Conservation (phyloP, 1,284 basidiomycete species). For the Xanthoconium separans region DNA sequence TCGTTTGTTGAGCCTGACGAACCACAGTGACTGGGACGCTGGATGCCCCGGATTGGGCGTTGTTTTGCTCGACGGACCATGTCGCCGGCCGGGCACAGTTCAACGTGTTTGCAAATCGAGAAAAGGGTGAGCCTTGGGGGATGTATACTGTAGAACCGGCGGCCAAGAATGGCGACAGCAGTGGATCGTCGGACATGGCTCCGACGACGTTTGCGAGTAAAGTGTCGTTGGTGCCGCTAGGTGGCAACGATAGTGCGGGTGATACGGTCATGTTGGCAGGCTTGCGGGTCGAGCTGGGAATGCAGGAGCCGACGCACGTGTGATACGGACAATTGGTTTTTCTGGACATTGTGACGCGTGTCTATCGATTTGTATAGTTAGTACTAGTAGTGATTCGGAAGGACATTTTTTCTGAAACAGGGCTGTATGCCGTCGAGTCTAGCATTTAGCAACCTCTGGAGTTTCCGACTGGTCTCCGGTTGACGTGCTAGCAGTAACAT, state of each 20-base stretch:
- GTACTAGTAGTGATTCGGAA: too few species aligned
- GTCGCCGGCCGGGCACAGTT: slow-evolving; percentile 64
- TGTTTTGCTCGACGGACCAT: slow-evolving; percentile 70
- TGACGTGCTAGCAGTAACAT: too few species aligned
- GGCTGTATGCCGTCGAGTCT: not conserved
- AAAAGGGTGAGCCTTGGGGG: slow-evolving; percentile 61
- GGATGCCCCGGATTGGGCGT: slow-evolving; percentile 62
- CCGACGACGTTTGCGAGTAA: slow-evolving; percentile 46
- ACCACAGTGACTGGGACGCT: slow-evolving; percentile 70
- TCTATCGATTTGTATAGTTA: slow-evolving; percentile 21
- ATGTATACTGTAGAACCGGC: slow-evolving; percentile 58
- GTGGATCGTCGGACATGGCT: slow-evolving; percentile 41
- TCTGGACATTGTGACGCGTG: not conserved
- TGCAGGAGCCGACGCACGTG: slow-evolving; percentile 11
- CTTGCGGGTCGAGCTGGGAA: slow-evolving; percentile 20
- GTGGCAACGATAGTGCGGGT: slow-evolving; percentile 10
- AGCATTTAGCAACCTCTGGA: too few species aligned
- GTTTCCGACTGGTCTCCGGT: too few species aligned
- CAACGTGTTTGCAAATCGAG: slow-evolving; percentile 57
- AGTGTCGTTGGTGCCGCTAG: slow-evolving; percentile 39
- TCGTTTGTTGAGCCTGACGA: not conserved
- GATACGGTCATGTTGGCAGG: slow-evolving; percentile 28
- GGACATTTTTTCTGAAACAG: too few species aligned
- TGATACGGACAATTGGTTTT: not conserved
- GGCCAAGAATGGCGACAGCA: slow-evolving; percentile 36